These are phyloP conservation scores for Xylaria grammica DNA, from an alignment of 495 filamentous ascomycete genomes.

Conservation along the genomic window DNA sequence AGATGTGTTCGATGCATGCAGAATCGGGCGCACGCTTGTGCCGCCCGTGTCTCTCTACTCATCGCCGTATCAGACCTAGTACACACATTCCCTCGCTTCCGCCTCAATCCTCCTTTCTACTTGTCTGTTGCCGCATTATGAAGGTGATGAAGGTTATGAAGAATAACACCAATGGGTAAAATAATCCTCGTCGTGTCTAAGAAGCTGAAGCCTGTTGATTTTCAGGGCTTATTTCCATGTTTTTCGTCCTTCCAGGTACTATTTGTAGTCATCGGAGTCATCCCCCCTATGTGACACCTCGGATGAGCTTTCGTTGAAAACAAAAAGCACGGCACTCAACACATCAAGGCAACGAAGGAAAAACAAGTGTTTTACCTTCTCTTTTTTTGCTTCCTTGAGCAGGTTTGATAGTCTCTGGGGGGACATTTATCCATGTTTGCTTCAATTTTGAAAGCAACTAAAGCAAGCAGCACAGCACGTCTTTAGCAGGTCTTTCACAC, in stretches of 20 bases:
- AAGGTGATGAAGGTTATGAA: too few species aligned
- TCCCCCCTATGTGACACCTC: too few species aligned
- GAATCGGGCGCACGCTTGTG: background rate
- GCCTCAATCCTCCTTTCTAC: background rate
- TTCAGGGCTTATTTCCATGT: too few species aligned
- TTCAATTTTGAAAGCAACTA: background rate
- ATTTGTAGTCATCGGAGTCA: too few species aligned
- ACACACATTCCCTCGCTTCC: background rate
- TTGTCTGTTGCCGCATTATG: too few species aligned
- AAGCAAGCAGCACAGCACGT: conserved; percentile 7
- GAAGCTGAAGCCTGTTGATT: too few species aligned
- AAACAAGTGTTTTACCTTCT: background rate
- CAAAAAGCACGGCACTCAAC: background rate
- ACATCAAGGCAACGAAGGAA: background rate
- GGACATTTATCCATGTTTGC: background rate
- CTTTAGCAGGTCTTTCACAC: background rate
- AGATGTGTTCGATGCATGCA: conserved; percentile 18
- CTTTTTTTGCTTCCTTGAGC: background rate
- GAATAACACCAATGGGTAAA: too few species aligned
- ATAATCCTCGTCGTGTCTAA: too few species aligned
- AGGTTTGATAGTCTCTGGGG: background rate
- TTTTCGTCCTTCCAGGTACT: too few species aligned
- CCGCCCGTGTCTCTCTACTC: background rate
- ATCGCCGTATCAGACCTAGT: background rate
- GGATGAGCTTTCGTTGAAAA: background rate